Base-by-base conservation (phyloP, 768 basidiomycete species). In the Rhizopogon sp. region DNA sequence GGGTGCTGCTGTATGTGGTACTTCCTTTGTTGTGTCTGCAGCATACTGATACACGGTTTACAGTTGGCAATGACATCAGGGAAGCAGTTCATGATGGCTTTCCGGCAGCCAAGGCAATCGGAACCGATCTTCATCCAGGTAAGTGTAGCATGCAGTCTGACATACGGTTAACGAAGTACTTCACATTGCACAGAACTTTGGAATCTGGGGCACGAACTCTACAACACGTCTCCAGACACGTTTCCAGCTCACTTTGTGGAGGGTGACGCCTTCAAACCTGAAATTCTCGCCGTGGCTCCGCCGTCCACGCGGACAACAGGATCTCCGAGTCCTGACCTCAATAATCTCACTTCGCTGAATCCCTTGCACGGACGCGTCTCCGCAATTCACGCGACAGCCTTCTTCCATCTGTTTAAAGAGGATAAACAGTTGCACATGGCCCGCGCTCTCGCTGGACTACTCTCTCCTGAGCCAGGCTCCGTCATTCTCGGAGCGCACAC, bases 121-220 rank as follows among this genome's bases (percentile, higher is more conserved):
- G 65, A 9, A 65, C 67, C 4, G 76, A 77, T 49, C 52, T 76
- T 7, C 56, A 60, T 17, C 53, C 66, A 43, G 73, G 76, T 73
- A 33, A 45, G 54, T 20, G 17, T 14, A 11, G 28, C 10, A n/a
- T 31, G 16, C 20, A 7, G 9, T n/a, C 22, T 6, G 45, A 11
- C n/a, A 13, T 9, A 7, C 17, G 6, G 22, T 25, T 44, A 7
- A 25, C 22, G 35, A 29, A 25, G 5, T 13, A 52, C 13, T 42
- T 25, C 3, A 25, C 22, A 3, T 29, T 44, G 8, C 20, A 80
- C 55, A 83, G 83, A 67, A 5, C 84, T 80, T 58, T 84, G 81
- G 82, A 70, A 79, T 5, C 68, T 77, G 4, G 84, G 84, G 1
- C 82, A 85, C 60, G 72, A 79, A 37, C 67, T 87, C 13, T 88